phyloP scores from a whole-genome alignment of 2,329 filamentous ascomycete genomes.

The Fusarium beomiforme region DNA sequence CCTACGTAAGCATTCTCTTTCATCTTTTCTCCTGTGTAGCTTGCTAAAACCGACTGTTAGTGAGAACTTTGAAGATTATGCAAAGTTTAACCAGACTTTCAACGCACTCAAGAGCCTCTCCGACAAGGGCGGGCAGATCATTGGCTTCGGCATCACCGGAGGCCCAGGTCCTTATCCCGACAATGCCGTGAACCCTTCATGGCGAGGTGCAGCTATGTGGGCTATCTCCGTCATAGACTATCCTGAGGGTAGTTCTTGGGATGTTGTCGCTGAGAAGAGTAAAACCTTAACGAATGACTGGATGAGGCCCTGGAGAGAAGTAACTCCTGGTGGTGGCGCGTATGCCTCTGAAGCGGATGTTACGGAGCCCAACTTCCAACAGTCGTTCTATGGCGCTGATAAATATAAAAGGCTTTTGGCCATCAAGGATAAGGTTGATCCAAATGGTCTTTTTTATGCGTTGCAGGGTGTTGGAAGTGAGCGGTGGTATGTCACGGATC shows the following conservation, averaged over 20 bases:
- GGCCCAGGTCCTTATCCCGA: slow-evolving; percentile 45
- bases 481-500: slow-evolving; percentile 30
- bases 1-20: neutral
- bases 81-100: slow-evolving; percentile 46
- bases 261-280: slow-evolving; percentile 8
- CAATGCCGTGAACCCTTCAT: slow-evolving; percentile 59
- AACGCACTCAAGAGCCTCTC: slow-evolving; percentile 50
- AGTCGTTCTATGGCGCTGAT: slow-evolving; percentile 14
- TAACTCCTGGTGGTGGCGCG: slow-evolving; percentile 18
- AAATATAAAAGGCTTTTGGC: slow-evolving; percentile 21
- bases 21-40: accelerated
- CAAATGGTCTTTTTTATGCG: slow-evolving; percentile 30
- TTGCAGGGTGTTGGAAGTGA: slow-evolving; percentile 31
- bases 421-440: slow-evolving; percentile 31
- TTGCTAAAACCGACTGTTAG: neutral
- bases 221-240: slow-evolving; percentile 48
- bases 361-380: slow-evolving; percentile 23
- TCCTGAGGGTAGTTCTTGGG: slow-evolving; percentile 13
- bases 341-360: slow-evolving; percentile 30
- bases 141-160: slow-evolving; percentile 52
- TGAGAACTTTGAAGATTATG: slow-evolving; percentile 21
- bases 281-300: slow-evolving; percentile 27
- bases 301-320: slow-evolving; percentile 40
- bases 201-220: slow-evolving; percentile 54
- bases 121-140: slow-evolving; percentile 52